A percentile compares a stretch with the other conserved stretches of the same genome.
These are phyloP conservation scores for Fusarium sp. DNA, from an alignment of 2,329 filamentous ascomycete species.

Conservation along the genomic window DNA sequence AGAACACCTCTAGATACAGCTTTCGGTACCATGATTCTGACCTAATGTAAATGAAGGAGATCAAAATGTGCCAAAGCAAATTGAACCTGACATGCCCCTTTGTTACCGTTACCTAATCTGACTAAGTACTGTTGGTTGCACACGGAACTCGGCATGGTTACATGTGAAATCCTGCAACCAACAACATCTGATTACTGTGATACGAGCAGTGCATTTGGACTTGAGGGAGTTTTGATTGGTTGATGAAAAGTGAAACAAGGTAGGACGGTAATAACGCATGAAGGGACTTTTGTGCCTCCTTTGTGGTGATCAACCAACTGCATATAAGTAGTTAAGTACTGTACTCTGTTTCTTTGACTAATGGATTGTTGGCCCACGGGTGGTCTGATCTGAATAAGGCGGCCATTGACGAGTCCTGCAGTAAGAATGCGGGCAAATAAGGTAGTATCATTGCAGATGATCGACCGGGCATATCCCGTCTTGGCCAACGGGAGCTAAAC, in stretches of 20 bases:
- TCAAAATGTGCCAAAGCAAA: background rate
- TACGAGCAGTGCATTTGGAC: background rate
- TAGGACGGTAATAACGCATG: background rate
- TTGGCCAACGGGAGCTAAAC: background rate
- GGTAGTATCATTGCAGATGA: background rate
- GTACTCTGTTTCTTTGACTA: background rate
- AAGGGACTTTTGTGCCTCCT: background rate
- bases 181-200: background rate
- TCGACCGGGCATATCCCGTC: background rate
- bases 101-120: background rate
- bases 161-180: background rate
- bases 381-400: background rate
- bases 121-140: background rate
- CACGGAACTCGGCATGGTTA: background rate
- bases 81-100: background rate
- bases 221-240: background rate
- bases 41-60: background rate
- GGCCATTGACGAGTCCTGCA: background rate
- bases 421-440: background rate
- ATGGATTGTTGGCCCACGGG: fast-evolving
- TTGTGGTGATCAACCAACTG: background rate
- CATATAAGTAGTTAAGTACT: too few species aligned
- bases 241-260: background rate
- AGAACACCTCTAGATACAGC: background rate
- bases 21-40: background rate